Evolutionary conservation across 2,329 filamentous ascomycete genomes (phyloP).

Genomic region (Knufia fluminis): DNA sequence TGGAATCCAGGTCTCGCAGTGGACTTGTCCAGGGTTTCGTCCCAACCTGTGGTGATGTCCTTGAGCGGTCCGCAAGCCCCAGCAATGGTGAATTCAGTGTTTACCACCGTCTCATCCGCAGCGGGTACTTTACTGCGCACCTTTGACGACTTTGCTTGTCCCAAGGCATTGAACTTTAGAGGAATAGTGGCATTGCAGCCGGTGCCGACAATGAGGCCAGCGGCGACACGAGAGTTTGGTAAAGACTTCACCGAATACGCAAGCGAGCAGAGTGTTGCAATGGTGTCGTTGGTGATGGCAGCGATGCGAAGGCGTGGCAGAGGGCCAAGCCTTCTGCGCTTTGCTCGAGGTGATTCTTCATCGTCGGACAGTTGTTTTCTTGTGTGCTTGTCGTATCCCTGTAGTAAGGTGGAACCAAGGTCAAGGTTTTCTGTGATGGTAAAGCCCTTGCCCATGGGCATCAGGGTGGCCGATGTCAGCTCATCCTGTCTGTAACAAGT

Average conservation of each 20-base stretch:
- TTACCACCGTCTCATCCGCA: constrained; percentile 62
- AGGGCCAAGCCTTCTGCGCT: constrained; percentile 33
- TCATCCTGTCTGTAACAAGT: constrained; percentile 38
- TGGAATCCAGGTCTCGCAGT: constrained; percentile 68
- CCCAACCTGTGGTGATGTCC: constrained; percentile 62
- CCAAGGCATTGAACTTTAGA: constrained; percentile 54
- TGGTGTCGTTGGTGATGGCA: constrained; percentile 73
- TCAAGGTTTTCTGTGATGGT: constrained; percentile 47
- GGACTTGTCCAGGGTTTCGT: constrained; percentile 54
- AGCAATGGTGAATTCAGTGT: constrained; percentile 77
- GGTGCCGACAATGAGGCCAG: constrained; percentile 74
- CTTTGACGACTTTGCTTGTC: constrained; percentile 50
- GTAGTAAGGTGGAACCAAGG: constrained; percentile 44
- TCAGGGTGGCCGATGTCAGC: constrained; percentile 45
- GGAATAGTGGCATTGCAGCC: constrained; percentile 74
- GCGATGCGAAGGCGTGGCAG: constrained; percentile 61
- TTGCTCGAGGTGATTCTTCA: constrained; percentile 31
- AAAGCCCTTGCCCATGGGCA: constrained; percentile 52
- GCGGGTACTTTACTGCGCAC: constrained; percentile 40
- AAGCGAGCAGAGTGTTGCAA: constrained; percentile 68
- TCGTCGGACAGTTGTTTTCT: constrained; percentile 27
- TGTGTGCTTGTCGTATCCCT: constrained; percentile 46
- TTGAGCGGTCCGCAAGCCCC: constrained; percentile 61
- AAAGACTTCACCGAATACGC: constrained; percentile 60
- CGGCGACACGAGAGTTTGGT: constrained; percentile 55